Conservation (phyloP, 352 stramenopile species). For the Globisporangium camurandrum region DNA sequence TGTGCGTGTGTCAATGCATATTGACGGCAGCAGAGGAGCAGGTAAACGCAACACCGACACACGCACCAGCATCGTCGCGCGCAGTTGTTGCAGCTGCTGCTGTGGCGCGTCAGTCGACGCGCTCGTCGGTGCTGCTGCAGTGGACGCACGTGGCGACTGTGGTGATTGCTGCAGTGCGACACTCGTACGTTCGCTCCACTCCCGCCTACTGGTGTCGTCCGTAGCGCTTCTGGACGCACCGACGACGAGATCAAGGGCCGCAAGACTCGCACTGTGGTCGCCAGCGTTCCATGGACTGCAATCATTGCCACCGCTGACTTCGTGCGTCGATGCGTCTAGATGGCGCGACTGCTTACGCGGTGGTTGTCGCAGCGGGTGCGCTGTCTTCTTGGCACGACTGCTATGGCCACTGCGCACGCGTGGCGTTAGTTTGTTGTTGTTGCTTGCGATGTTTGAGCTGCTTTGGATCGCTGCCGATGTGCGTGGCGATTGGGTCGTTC, state of each 20-base stretch:
- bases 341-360: slow-evolving; percentile 1
- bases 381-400: background rate
- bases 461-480: slow-evolving; percentile 2
- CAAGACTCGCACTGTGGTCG: slow-evolving; percentile 4
- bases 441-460: slow-evolving; percentile 8
- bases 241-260: slow-evolving; percentile 2
- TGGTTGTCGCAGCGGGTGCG: background rate
- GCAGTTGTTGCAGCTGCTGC: slow-evolving; percentile 34
- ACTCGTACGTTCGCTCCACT: too few species aligned
- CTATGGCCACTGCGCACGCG: slow-evolving; percentile 1
- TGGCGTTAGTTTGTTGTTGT: slow-evolving; percentile 1
- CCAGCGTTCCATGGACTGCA: slow-evolving; percentile 11
- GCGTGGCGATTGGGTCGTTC: background rate
- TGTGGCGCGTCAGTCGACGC: slow-evolving; percentile 57
- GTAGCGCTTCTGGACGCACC: background rate
- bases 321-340: too few species aligned
- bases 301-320: slow-evolving; percentile 4
- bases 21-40: too few species aligned
- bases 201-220: background rate
- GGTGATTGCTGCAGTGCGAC: background rate
- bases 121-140: slow-evolving; percentile 11
- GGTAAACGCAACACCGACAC: background rate
- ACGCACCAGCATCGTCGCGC: slow-evolving; percentile 35
- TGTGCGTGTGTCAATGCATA: too few species aligned
- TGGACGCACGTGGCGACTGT: background rate